Evolutionary conservation across 2,329 filamentous ascomycete genomes (phyloP).

Genomic region (Diplodia seriata): DNA sequence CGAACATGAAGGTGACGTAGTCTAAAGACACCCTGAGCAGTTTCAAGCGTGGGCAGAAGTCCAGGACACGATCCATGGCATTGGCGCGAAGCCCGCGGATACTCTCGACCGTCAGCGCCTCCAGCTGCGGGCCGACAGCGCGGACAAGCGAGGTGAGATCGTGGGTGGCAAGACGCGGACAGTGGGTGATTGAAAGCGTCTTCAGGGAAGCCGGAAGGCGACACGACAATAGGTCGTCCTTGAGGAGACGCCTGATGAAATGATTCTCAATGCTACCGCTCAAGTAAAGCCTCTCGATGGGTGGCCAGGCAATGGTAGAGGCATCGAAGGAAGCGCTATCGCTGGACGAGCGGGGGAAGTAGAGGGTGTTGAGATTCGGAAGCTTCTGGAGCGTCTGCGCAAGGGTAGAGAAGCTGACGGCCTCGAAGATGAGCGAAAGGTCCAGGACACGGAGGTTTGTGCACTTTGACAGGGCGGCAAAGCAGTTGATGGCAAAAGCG

Average conservation of each 20-base stretch:
- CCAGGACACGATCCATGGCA: slow-evolving; percentile 51
- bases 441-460: slow-evolving; percentile 57
- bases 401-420: slow-evolving; percentile 57
- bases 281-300: slow-evolving; percentile 51
- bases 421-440: slow-evolving; percentile 60
- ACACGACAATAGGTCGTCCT: slow-evolving; percentile 38
- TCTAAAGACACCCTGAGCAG: slow-evolving; percentile 54
- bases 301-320: slow-evolving; percentile 52
- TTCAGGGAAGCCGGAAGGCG: slow-evolving; percentile 42
- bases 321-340: slow-evolving; percentile 42
- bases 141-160: slow-evolving; percentile 48
- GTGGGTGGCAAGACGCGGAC: slow-evolving; percentile 47
- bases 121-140: slow-evolving; percentile 44
- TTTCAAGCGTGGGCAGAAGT: slow-evolving; percentile 49
- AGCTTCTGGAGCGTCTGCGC: slow-evolving; percentile 60
- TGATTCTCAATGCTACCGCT: slow-evolving; percentile 53
- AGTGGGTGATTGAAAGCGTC: slow-evolving; percentile 50
- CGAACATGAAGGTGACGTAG: slow-evolving; percentile 49
- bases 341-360: slow-evolving; percentile 51
- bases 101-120: slow-evolving; percentile 49
- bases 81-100: slow-evolving; percentile 50
- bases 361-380: slow-evolving; percentile 52
- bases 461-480: slow-evolving; percentile 65
- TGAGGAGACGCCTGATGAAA: slow-evolving; percentile 50
- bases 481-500: slow-evolving; percentile 64